Conservation (phyloP, 2,329 filamentous ascomycete genomes). For the Plenodomus biglobosus region DNA sequence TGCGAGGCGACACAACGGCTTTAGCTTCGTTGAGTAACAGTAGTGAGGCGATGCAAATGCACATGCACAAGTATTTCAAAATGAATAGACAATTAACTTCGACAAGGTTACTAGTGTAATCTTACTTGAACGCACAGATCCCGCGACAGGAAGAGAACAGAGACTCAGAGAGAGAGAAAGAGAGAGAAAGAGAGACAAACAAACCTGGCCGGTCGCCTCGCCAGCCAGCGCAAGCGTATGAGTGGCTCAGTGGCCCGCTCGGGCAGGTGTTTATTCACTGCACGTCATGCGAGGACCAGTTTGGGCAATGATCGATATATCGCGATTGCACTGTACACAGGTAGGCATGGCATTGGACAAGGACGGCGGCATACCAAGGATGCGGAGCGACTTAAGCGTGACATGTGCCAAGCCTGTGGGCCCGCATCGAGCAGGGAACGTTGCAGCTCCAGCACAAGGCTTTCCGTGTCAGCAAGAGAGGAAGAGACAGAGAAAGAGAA, state of each 20-base stretch:
- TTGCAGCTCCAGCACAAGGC: no score
- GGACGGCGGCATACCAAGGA: slow-evolving; percentile 2
- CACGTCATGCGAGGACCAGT: slow-evolving; percentile 37
- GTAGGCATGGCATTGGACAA: slow-evolving; percentile 24
- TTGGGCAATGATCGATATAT: slow-evolving; percentile 34
- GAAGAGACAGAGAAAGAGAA: no score
- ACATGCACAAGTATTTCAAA: slow-evolving; percentile 3
- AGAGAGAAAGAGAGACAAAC: slow-evolving; percentile 1
- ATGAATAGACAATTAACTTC: background rate
- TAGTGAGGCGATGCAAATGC: slow-evolving; percentile 7
- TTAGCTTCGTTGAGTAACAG: background rate
- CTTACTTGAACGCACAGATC: background rate
- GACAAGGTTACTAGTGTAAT: no score
- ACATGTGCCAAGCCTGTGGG: slow-evolving; percentile 8
- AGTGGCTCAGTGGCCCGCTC: slow-evolving; percentile 10
- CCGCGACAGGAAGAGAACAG: no score
- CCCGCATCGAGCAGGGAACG: background rate
- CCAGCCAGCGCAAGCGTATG: background rate
- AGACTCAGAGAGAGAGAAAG: no score
- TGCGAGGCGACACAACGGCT: slow-evolving; percentile 1
- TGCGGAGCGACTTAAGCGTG: slow-evolving; percentile 5
- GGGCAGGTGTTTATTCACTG: slow-evolving; percentile 7
- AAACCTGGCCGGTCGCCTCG: background rate
- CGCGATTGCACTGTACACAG: slow-evolving; percentile 18
- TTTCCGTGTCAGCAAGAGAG: background rate